Evolutionary conservation across 345 rosid genomes (phyloP).

Genomic region (Streptanthus diversifolius): DNA sequence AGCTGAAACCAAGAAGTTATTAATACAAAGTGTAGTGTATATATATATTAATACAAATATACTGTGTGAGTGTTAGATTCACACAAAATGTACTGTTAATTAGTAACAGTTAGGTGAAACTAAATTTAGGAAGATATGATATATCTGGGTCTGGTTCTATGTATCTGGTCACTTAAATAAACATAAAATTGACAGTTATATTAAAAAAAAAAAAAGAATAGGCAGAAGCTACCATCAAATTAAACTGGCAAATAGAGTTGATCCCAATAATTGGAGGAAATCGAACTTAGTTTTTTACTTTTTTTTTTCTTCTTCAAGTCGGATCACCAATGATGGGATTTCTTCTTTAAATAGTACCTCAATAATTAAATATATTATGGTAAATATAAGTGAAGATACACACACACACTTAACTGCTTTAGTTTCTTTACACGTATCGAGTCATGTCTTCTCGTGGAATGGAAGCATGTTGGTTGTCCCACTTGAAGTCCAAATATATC

Average conservation of each 20-base stretch:
- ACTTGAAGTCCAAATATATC: conserved; percentile 45
- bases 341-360: conserved; percentile 13
- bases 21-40: neutral
- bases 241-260: conserved; percentile 29
- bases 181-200: neutral
- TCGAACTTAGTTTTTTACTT: conserved; percentile 24
- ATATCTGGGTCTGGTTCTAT: neutral
- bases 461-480: conserved; percentile 59
- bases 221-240: conserved; percentile 12
- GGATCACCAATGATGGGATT: conserved; percentile 57
- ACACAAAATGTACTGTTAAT: neutral
- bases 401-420: conserved; percentile 40
- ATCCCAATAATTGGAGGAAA: conserved; percentile 51
- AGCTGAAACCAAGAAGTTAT: neutral
- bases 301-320: conserved; percentile 24
- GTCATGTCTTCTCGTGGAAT: conserved; percentile 40
- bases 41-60: neutral
- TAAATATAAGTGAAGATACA: conserved; percentile 25
- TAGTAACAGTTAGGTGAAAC: neutral
- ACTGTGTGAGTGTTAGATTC: neutral
- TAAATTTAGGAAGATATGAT: neutral
- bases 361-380: neutral
- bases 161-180: neutral
- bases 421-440: conserved; percentile 62
- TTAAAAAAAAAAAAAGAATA: neutral